phyloP scores from a whole-genome alignment of 495 filamentous ascomycete genomes.

The Trichocladium antarcticum region DNA sequence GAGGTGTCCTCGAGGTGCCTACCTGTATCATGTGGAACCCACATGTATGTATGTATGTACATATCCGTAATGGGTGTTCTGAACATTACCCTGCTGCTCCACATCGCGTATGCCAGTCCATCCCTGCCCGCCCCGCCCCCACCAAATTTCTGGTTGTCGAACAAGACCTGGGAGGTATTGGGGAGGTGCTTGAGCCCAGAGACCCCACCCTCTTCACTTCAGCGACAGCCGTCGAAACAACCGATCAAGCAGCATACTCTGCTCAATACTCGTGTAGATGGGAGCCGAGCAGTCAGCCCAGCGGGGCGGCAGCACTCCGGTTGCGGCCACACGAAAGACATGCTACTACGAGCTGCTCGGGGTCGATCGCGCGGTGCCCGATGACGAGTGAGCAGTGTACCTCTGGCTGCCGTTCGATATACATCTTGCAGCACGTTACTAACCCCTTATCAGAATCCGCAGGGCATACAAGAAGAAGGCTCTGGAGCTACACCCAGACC shows the following conservation, averaged over 20 bases:
- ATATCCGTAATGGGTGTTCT: too few species aligned
- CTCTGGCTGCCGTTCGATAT: background rate
- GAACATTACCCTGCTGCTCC: too few species aligned
- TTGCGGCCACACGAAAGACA: conserved; percentile 41
- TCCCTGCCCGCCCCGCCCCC: conserved; percentile 1
- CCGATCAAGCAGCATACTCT: too few species aligned
- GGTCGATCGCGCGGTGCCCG: conserved; percentile 56
- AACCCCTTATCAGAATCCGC: conserved; percentile 55
- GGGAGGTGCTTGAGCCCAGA: too few species aligned
- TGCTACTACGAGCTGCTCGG: conserved; percentile 90
- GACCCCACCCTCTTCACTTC: too few species aligned
- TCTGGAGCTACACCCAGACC: conserved; percentile 87
- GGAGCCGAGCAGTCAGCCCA: conserved; percentile 66
- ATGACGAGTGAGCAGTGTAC: conserved; percentile 61
- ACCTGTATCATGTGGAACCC: too few species aligned
- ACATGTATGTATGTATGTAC: too few species aligned
- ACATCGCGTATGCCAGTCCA: too few species aligned
- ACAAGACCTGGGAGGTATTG: too few species aligned
- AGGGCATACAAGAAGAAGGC: conserved; percentile 86
- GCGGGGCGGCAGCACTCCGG: conserved; percentile 24
- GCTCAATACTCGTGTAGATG: conserved; percentile 53
- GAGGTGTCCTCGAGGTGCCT: too few species aligned
- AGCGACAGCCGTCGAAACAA: too few species aligned
- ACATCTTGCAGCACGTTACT: background rate
- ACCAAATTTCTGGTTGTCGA: background rate